Evolutionary conservation across 148 eudicot genomes (phyloP).

Genomic region (Cornus controversa): DNA sequence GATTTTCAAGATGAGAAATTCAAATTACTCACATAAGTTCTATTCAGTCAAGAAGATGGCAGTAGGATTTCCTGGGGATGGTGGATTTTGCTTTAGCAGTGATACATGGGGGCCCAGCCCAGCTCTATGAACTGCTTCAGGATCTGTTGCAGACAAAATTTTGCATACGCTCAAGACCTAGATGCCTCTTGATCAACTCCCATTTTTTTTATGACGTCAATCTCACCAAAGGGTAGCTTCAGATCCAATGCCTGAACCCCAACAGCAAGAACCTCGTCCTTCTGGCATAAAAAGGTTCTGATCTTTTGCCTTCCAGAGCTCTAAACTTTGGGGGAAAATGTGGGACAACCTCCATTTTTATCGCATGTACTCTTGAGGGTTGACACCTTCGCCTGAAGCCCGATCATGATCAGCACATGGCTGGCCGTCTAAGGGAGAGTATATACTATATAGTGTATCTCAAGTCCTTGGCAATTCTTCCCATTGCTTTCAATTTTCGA

Average conservation of each 20-base stretch:
- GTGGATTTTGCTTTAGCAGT: constrained; percentile 53
- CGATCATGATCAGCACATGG: constrained; percentile 98
- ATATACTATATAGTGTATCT: constrained; percentile 73
- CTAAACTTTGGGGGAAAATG: constrained; percentile 71
- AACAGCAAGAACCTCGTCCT: constrained; percentile 51
- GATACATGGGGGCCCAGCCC: constrained; percentile 36
- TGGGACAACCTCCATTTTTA: constrained; percentile 83
- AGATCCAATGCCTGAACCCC: constrained; percentile 70
- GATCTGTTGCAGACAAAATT: constrained; percentile 45
- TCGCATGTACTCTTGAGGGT: constrained; percentile 87
- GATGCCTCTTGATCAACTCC: constrained; percentile 57
- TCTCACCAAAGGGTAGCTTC: constrained; percentile 72
- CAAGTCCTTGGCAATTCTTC: constrained; percentile 83
- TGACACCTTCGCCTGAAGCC: constrained; percentile 96
- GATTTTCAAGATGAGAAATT: no score
- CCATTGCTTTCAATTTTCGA: constrained; percentile 66
- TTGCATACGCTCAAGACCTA: constrained; percentile 52
- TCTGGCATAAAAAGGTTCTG: constrained; percentile 81
- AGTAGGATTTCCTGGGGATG: constrained; percentile 74
- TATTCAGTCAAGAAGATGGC: constrained; percentile 41
- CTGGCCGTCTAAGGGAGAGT: constrained; percentile 88
- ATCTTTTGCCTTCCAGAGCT: constrained; percentile 58
- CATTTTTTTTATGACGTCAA: constrained; percentile 59
- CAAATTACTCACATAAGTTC: no score
- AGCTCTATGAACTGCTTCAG: constrained; percentile 47